Evolutionary conservation across 2,329 filamentous ascomycete genomes (phyloP).

Genomic region (Calycina herbarum): DNA sequence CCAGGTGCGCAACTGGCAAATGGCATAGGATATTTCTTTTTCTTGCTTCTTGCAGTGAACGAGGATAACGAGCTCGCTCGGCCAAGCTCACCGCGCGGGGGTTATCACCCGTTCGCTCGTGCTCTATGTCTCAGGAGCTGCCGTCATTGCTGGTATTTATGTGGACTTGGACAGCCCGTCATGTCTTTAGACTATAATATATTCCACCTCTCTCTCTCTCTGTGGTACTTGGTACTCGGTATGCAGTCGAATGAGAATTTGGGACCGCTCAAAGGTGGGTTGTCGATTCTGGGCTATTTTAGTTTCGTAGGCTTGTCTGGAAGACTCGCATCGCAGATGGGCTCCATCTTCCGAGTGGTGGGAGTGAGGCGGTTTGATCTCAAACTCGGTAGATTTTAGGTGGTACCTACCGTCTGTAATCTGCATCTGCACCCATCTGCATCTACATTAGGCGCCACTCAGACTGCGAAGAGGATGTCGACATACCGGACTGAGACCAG

Average conservation of each 20-base stretch:
- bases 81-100: neutral
- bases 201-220: neutral
- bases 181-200: neutral
- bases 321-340: conserved; percentile 10
- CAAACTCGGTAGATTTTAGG: conserved; percentile 6
- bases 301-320: neutral
- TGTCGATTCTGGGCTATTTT: conserved; percentile 5
- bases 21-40: conserved; percentile 12
- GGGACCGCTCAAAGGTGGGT: neutral
- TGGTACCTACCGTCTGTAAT: conserved; percentile 7
- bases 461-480: conserved; percentile 4
- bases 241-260: neutral
- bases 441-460: conserved; percentile 6
- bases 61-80: neutral
- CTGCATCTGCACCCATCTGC: neutral
- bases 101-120: conserved; percentile 1
- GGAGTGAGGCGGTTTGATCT: conserved; percentile 7
- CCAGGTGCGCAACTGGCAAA: neutral
- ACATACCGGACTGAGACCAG: conserved; percentile 3
- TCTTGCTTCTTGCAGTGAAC: too few relatives aligned
- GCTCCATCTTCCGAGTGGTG: conserved; percentile 5
- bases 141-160: neutral
- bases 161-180: neutral
- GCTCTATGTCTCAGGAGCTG: conserved; percentile 1
- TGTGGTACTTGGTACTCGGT: conserved; percentile 1